Percentiles rank a stretch among this genome's conserved stretches.
Conservation (phyloP, 192 early-diverging fungal species). For the Coemansia sp. region DNA sequence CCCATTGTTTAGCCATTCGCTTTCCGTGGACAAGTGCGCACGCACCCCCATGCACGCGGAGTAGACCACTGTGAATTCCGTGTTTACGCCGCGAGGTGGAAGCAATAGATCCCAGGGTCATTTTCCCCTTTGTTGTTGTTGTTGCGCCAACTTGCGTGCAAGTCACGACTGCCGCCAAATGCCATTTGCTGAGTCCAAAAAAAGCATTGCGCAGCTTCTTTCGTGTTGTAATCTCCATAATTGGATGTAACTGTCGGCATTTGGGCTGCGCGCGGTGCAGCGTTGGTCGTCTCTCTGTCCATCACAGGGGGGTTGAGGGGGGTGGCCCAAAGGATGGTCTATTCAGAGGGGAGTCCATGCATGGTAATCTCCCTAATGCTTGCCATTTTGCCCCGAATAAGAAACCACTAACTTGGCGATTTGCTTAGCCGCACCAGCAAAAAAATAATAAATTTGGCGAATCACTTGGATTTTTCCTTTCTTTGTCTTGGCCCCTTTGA, state of each 20-base stretch:
- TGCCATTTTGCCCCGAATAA: slow-evolving; percentile 10
- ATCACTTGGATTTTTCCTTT: slow-evolving; percentile 6
- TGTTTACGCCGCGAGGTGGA: background rate
- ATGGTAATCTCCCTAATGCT: slow-evolving; percentile 16
- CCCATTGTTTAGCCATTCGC: background rate
- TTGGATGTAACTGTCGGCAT: slow-evolving; percentile 17
- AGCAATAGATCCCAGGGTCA: background rate
- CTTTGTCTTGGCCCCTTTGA: slow-evolving; percentile 7
- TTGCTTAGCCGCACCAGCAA: slow-evolving; percentile 19
- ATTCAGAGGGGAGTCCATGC: slow-evolving; percentile 8
- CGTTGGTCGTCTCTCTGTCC: background rate
- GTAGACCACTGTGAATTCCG: slow-evolving; percentile 5
- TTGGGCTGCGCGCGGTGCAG: slow-evolving; percentile 12
- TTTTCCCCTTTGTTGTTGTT: background rate
- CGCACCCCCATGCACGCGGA: slow-evolving; percentile 1
- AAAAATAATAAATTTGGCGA: slow-evolving; percentile 5
- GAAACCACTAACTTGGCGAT: slow-evolving; percentile 26
- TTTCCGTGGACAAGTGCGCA: background rate
- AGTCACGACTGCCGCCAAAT: background rate
- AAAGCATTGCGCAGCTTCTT: background rate
- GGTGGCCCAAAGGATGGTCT: slow-evolving; percentile 2
- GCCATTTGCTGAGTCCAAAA: slow-evolving; percentile 8
- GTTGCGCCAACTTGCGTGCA: background rate
- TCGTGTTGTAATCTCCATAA: slow-evolving; percentile 11
- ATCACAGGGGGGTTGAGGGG: slow-evolving; percentile 2